Conservation (phyloP, 2,329 filamentous ascomycete genomes). For the Penicillium crustosum region DNA sequence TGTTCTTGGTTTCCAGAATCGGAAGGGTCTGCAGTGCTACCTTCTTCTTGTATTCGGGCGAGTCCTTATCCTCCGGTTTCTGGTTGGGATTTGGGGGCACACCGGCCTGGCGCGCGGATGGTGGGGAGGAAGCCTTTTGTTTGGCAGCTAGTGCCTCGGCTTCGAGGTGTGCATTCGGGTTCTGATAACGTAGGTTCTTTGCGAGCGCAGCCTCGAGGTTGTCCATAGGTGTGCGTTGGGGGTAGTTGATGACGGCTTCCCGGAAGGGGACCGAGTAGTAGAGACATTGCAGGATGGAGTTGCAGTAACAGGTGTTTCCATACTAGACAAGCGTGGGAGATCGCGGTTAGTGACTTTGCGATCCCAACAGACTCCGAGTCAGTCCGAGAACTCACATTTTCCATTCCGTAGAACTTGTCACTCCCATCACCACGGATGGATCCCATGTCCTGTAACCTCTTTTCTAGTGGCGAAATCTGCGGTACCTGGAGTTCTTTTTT, state of each 20-base stretch:
- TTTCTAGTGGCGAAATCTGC: constrained; percentile 61
- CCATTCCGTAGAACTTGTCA: constrained; percentile 97
- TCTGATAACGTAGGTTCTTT: constrained; percentile 57
- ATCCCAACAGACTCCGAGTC: neutral
- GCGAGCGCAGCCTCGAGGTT: constrained; percentile 60
- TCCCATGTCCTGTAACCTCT: constrained; percentile 79
- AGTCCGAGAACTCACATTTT: constrained; percentile 75
- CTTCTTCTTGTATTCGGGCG: constrained; percentile 97
- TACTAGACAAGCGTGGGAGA: constrained; percentile 60
- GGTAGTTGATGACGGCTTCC: constrained; percentile 90
- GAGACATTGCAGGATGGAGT: constrained; percentile 95
- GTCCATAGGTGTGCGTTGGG: constrained; percentile 68
- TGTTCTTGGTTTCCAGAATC: constrained; percentile 82
- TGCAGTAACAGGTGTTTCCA: constrained; percentile 98
- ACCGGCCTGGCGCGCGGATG: constrained; percentile 48
- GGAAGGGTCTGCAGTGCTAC: constrained; percentile 85
- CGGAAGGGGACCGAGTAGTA: constrained; percentile 95
- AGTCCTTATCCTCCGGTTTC: constrained; percentile 90
- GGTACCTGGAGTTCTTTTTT: constrained; percentile 62
- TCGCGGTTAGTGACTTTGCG: constrained; percentile 19
- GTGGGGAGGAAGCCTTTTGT: constrained; percentile 42
- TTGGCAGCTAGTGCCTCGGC: constrained; percentile 49
- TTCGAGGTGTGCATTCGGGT: constrained; percentile 57
- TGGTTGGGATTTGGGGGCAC: constrained; percentile 57
- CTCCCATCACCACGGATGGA: constrained; percentile 82